Conservation (phyloP, 2,329 filamentous ascomycete species). For the Zalaria obscura region DNA sequence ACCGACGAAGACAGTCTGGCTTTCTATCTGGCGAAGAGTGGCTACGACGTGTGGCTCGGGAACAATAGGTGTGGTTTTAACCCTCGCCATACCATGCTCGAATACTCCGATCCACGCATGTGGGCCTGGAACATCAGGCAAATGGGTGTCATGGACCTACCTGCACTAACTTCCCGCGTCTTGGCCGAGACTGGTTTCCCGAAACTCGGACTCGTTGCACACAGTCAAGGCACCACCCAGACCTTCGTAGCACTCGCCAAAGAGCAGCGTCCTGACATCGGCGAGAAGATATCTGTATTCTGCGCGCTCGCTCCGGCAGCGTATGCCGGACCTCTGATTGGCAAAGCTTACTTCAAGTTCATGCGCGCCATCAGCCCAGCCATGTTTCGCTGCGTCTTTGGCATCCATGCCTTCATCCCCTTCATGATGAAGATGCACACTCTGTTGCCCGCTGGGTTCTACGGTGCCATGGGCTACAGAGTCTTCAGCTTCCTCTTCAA, state of each 20-base stretch:
- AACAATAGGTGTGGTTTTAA: constrained; percentile 83
- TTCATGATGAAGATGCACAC: constrained; percentile 79
- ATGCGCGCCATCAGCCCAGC: constrained; percentile 66
- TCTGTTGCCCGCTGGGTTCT: constrained; percentile 50
- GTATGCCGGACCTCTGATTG: constrained; percentile 75
- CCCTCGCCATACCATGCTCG: constrained; percentile 59
- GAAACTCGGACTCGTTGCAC: constrained; percentile 70
- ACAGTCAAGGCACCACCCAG: constrained; percentile 85
- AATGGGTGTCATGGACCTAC: constrained; percentile 80
- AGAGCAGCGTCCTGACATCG: constrained; percentile 74
- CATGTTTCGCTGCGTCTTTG: constrained; percentile 71
- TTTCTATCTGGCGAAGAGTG: constrained; percentile 82
- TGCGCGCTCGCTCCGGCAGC: constrained; percentile 83
- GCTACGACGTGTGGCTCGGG: constrained; percentile 90
- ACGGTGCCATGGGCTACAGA: constrained; percentile 71
- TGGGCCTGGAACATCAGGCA: constrained; percentile 95
- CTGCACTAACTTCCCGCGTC: constrained; percentile 67
- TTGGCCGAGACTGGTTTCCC: constrained; percentile 69
- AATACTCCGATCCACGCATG: constrained; percentile 71
- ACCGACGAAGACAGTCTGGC: constrained; percentile 84
- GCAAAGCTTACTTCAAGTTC: constrained; percentile 83
- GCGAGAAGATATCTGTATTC: constrained; percentile 72
- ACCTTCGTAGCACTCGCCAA: constrained; percentile 79
- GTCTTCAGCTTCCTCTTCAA: constrained; percentile 83
- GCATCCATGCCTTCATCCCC: constrained; percentile 86